Evolutionary conservation across 2,329 filamentous ascomycete species (phyloP).

Genomic region (Ophiostoma novo-ulmi): DNA sequence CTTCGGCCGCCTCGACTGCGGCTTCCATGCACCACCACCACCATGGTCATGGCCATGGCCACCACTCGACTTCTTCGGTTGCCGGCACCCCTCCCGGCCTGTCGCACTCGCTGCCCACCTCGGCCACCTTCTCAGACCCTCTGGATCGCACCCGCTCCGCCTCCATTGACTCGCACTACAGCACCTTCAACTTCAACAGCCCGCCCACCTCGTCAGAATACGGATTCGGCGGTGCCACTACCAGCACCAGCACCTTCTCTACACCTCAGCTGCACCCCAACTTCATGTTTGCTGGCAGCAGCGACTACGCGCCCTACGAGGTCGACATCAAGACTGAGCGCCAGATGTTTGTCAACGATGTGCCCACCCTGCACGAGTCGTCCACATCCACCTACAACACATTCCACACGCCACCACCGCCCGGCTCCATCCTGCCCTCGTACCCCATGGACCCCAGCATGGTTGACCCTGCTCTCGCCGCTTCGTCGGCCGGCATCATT

Average conservation of each 20-base stretch:
- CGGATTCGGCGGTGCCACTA: slow-evolving; percentile 26
- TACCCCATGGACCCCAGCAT: slow-evolving; percentile 38
- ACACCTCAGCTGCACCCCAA: slow-evolving; percentile 57
- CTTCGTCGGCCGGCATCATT: not conserved
- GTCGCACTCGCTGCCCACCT: slow-evolving; percentile 75
- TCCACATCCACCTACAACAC: slow-evolving; percentile 89
- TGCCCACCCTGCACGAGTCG: slow-evolving; percentile 78
- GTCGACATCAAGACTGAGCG: slow-evolving; percentile 94
- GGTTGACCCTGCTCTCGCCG: slow-evolving; percentile 11
- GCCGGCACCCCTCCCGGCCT: slow-evolving; percentile 68
- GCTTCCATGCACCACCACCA: slow-evolving; percentile 19
- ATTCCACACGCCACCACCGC: slow-evolving; percentile 71
- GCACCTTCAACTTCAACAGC: slow-evolving; percentile 68
- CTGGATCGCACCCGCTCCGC: slow-evolving; percentile 67
- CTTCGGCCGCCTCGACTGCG: slow-evolving; percentile 30
- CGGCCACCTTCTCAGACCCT: slow-evolving; percentile 71
- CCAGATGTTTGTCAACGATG: slow-evolving; percentile 88
- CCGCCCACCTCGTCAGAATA: slow-evolving; percentile 49
- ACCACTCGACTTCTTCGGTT: slow-evolving; percentile 43
- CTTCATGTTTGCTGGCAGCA: slow-evolving; percentile 46
- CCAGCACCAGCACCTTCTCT: slow-evolving; percentile 48
- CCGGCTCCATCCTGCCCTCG: slow-evolving; percentile 60
- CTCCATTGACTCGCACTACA: slow-evolving; percentile 76
- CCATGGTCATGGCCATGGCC: not conserved
- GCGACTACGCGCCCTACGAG: slow-evolving; percentile 58